Evolutionary conservation across 2,329 filamentous ascomycete species (phyloP).

Genomic region (Aspergillus intermedius): DNA sequence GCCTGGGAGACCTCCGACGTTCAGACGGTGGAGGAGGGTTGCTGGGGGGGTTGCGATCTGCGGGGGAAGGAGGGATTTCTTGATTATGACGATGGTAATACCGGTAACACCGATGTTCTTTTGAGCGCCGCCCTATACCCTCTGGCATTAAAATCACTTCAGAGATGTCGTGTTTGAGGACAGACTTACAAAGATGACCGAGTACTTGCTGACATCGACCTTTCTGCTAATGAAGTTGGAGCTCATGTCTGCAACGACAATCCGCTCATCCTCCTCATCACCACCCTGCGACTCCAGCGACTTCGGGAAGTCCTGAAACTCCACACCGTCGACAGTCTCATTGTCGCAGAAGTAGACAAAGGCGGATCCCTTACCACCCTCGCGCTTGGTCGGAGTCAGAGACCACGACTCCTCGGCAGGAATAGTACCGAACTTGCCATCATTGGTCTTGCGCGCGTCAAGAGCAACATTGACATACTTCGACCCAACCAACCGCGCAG

Average conservation of each 20-base stretch:
- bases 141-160: constrained; percentile 7
- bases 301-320: constrained; percentile 70
- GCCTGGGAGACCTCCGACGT: constrained; percentile 56
- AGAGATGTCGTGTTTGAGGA: neutral
- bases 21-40: constrained; percentile 64
- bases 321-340: constrained; percentile 72
- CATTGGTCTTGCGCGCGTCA: constrained; percentile 58
- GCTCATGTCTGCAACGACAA: constrained; percentile 88
- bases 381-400: constrained; percentile 55
- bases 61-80: constrained; percentile 71
- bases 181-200: constrained; percentile 67
- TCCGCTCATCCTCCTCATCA: constrained; percentile 57
- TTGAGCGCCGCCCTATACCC: constrained; percentile 62
- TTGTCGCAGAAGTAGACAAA: constrained; percentile 91
- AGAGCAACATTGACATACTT: constrained; percentile 71
- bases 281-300: constrained; percentile 49
- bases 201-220: constrained; percentile 72
- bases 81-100: constrained; percentile 77
- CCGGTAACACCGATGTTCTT: constrained; percentile 89
- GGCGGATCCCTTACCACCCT: constrained; percentile 48
- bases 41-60: constrained; percentile 58
- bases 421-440: constrained; percentile 80
- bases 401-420: constrained; percentile 71
- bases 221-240: constrained; percentile 84
- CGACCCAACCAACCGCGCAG: constrained; percentile 65